Percentiles rank a stretch among this genome's conserved stretches.
Evolutionary conservation across 2,329 filamentous ascomycete genomes (phyloP).

Genomic region (Fusarium sarcochroum): DNA sequence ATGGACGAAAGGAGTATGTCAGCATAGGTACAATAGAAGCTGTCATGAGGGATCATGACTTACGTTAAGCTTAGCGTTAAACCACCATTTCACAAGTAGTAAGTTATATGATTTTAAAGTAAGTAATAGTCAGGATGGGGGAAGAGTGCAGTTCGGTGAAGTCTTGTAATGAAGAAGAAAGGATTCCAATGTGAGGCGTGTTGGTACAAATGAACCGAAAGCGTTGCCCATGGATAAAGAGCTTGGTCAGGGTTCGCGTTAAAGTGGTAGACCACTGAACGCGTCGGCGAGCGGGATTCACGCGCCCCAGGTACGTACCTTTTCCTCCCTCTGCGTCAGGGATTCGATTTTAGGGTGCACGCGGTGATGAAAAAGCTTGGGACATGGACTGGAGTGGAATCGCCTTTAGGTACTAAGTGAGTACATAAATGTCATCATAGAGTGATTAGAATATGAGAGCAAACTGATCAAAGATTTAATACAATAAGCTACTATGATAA

Average conservation of each 20-base stretch:
- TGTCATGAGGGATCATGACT: conserved; percentile 7
- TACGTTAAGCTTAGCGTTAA: conserved; percentile 33
- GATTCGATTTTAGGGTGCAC: conserved; percentile 23
- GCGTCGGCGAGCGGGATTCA: conserved; percentile 31
- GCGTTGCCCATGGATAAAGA: conserved; percentile 30
- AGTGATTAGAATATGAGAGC: no score
- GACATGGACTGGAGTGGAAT: not conserved
- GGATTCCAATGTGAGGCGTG: conserved; percentile 7
- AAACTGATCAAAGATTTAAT: no score
- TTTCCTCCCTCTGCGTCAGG: conserved; percentile 42
- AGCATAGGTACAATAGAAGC: not conserved
- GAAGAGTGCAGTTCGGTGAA: not conserved
- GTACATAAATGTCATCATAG: no score
- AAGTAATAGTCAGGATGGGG: not conserved
- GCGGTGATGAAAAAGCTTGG: not conserved
- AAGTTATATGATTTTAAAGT: not conserved
- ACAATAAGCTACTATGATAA: no score
- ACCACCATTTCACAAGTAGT: conserved; percentile 35
- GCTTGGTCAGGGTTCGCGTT: conserved; percentile 45
- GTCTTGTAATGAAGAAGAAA: not conserved
- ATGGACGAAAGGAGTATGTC: conserved; percentile 1
- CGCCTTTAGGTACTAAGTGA: not conserved
- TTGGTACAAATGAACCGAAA: conserved; percentile 28
- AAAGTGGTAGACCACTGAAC: conserved; percentile 46
- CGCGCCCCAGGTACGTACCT: conserved; percentile 41